These are phyloP conservation scores for Penicillium sp. DNA, from an alignment of 2,329 filamentous ascomycete genomes.

Conservation along the genomic window DNA sequence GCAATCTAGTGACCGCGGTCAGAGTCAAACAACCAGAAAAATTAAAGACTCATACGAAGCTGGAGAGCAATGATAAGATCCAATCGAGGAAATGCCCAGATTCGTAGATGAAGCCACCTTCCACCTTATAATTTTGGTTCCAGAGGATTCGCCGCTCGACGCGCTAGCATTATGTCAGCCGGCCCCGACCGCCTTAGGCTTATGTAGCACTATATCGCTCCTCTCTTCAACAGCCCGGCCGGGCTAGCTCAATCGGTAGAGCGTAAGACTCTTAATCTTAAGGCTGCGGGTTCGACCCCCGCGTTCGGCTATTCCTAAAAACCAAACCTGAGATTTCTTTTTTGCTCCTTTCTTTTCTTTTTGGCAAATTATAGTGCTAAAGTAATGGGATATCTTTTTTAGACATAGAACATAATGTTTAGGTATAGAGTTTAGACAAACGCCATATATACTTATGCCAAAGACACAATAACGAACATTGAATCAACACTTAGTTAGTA, in stretches of 20 bases:
- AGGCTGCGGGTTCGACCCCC: slow-evolving; percentile 46
- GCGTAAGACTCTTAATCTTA: slow-evolving; percentile 51
- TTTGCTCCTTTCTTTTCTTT: neutral
- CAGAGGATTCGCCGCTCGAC: slow-evolving; percentile 24
- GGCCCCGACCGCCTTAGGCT: neutral
- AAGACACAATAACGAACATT: no score
- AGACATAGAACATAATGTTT: neutral
- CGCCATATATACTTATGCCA: neutral
- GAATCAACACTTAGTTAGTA: no score
- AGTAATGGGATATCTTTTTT: neutral
- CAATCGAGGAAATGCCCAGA: slow-evolving; percentile 11
- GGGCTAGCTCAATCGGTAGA: slow-evolving; percentile 52
- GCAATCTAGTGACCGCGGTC: slow-evolving; percentile 33
- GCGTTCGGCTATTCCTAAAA: slow-evolving; percentile 39
- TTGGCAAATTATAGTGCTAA: neutral
- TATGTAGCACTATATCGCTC: neutral
- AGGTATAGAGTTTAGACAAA: neutral
- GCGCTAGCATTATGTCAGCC: slow-evolving; percentile 22
- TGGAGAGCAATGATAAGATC: slow-evolving; percentile 7
- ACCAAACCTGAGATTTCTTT: slow-evolving; percentile 11
- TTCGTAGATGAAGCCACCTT: slow-evolving; percentile 26
- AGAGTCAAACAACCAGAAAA: slow-evolving; percentile 24
- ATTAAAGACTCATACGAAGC: slow-evolving; percentile 29
- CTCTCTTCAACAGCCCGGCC: slow-evolving; percentile 23
- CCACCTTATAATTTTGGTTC: slow-evolving; percentile 19